Percentiles rank a stretch among this genome's conserved stretches.
Conservation (phyloP, 768 basidiomycete genomes). For the Trametes maxima region DNA sequence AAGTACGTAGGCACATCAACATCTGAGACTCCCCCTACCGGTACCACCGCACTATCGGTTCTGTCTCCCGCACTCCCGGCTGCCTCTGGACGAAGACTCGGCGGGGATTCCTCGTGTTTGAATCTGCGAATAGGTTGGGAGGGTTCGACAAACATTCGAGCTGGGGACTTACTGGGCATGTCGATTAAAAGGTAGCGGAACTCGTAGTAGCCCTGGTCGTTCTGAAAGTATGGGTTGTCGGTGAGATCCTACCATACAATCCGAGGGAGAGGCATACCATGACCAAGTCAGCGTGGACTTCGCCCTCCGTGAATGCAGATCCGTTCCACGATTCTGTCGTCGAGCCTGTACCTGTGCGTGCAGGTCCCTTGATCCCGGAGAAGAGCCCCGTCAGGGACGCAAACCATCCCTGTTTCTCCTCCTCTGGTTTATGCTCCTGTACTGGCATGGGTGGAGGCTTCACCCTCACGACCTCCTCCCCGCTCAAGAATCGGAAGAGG, state of each 20-base stretch:
- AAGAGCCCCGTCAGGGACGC: slow-evolving; percentile 66
- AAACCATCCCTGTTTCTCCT: slow-evolving; percentile 45
- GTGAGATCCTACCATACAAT: not conserved
- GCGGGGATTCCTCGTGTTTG: slow-evolving; percentile 59
- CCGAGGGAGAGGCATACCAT: slow-evolving; percentile 49
- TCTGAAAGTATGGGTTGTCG: slow-evolving; percentile 41
- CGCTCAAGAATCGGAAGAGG: slow-evolving; percentile 74
- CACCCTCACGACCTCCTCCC: slow-evolving; percentile 49
- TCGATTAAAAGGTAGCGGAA: slow-evolving; percentile 79
- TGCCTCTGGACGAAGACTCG: slow-evolving; percentile 73
- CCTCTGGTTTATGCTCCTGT: slow-evolving; percentile 37
- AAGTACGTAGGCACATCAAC: not conserved
- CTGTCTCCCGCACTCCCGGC: slow-evolving; percentile 68
- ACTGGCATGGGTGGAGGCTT: slow-evolving; percentile 31
- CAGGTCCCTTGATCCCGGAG: slow-evolving; percentile 56
- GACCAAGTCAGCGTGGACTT: slow-evolving; percentile 79
- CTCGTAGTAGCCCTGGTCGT: slow-evolving; percentile 75
- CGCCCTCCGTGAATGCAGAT: slow-evolving; percentile 66
- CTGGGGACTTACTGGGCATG: slow-evolving; percentile 64
- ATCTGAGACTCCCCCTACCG: slow-evolving; percentile 28
- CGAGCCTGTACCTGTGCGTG: slow-evolving; percentile 35
- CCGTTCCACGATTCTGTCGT: slow-evolving; percentile 38
- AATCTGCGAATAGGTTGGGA: slow-evolving; percentile 45
- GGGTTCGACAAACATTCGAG: slow-evolving; percentile 34
- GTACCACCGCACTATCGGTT: slow-evolving; percentile 71